A percentile compares a stretch with the other conserved stretches of the same genome.
Conservation (phyloP, 148 eudicot species). For the Rhododendron molle region DNA sequence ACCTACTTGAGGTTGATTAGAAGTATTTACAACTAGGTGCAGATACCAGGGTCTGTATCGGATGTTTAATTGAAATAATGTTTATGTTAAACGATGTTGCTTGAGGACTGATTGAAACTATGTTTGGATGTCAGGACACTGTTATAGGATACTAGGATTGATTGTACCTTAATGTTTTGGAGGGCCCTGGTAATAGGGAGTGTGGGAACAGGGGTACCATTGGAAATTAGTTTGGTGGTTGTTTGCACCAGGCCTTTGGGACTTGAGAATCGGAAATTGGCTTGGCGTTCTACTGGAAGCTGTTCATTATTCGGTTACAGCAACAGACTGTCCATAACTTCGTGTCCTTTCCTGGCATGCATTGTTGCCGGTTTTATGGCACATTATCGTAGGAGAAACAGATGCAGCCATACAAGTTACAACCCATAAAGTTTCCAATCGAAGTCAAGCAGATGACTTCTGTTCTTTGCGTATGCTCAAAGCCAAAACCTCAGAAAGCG, state of each 20-base stretch:
- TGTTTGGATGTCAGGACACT: not conserved
- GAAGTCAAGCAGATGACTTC: not conserved
- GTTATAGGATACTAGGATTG: not conserved
- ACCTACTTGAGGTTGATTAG: not conserved
- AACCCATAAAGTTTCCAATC: not conserved
- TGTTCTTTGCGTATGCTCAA: not conserved
- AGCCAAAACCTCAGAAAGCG: not conserved
- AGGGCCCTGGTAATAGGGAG: not conserved
- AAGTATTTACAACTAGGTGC: too few relatives aligned
- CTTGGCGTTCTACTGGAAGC: not conserved
- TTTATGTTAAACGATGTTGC: not conserved
- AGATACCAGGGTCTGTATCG: not conserved
- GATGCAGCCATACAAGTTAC: too few relatives aligned
- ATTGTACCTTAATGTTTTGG: not conserved
- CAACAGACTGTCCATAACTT: not conserved
- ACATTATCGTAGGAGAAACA: not conserved
- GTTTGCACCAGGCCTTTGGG: not conserved
- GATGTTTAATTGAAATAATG: too few relatives aligned
- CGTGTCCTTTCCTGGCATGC: not conserved
- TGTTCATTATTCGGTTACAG: not conserved
- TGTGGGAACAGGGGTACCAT: not conserved
- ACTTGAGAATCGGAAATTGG: not conserved
- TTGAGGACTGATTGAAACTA: not conserved
- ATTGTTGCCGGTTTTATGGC: not conserved
- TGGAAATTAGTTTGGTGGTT: not conserved